Evolutionary conservation across 345 rosid species (phyloP).

Genomic region (Reutealis trisperma): DNA sequence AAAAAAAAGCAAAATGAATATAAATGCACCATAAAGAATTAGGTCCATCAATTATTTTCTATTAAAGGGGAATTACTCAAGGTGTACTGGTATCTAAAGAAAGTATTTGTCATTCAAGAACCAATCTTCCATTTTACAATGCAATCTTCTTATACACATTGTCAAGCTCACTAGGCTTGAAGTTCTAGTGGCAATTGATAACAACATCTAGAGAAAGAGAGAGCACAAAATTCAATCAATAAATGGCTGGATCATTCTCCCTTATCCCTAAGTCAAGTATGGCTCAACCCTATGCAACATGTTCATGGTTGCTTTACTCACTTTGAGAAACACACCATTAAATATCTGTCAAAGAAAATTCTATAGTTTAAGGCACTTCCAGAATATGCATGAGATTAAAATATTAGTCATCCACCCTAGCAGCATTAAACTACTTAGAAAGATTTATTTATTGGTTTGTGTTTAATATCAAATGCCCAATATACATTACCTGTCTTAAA

Average conservation of each 20-base stretch:
- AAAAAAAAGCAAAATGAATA: neutral
- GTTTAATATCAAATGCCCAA: no score
- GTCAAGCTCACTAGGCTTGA: no score
- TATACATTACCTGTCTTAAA: slow-evolving; percentile 64
- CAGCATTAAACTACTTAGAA: neutral
- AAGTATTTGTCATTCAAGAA: no score
- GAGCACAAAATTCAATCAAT: no score
- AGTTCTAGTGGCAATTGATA: no score
- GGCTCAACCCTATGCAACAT: slow-evolving; percentile 89
- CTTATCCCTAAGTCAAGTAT: slow-evolving; percentile 80
- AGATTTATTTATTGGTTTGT: no score
- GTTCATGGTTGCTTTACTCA: slow-evolving; percentile 57
- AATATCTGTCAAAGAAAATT: slow-evolving; percentile 49
- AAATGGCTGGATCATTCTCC: neutral
- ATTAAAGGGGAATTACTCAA: no score
- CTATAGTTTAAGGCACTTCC: neutral
- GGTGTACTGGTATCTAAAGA: neutral
- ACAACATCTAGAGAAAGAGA: no score
- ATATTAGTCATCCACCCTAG: neutral
- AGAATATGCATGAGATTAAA: neutral
- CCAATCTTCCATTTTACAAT: neutral
- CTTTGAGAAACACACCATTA: slow-evolving; percentile 84
- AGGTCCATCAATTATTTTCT: neutral
- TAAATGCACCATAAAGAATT: neutral
- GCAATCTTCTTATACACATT: no score